phyloP scores from a whole-genome alignment of 2,329 filamentous ascomycete genomes.

The Lachnum nothofagi region DNA sequence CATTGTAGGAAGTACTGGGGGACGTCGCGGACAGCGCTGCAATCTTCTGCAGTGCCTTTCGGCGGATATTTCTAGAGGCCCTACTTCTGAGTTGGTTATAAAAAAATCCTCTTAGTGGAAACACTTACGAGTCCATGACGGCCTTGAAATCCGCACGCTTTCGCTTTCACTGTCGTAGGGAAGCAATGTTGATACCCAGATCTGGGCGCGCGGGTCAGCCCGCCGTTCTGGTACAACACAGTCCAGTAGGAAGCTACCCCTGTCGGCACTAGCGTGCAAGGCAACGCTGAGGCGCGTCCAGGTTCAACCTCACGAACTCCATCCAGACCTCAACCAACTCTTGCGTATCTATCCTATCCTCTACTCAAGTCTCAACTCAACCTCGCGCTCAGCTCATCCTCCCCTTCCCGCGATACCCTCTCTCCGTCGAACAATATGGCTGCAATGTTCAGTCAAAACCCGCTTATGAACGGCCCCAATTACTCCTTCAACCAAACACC shows the following conservation, averaged over 20 bases:
- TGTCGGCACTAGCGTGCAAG: constrained; percentile 26
- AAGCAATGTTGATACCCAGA: no score
- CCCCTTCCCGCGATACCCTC: neutral
- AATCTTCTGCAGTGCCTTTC: constrained; percentile 60
- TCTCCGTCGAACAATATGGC: constrained; percentile 43
- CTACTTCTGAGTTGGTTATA: constrained; percentile 20
- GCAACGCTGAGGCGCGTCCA: constrained; percentile 26
- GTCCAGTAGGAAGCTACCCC: constrained; percentile 32
- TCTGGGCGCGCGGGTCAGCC: no score
- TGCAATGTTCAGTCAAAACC: constrained; percentile 67
- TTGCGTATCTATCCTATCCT: constrained; percentile 1
- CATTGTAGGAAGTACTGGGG: constrained; percentile 50
- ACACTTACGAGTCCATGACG: constrained; percentile 24
- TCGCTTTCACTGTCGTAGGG: neutral
- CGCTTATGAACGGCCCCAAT: constrained; percentile 62
- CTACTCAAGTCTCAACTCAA: no score
- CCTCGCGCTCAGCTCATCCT: constrained; percentile 1
- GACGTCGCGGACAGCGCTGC: constrained; percentile 56
- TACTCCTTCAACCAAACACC: constrained; percentile 63
- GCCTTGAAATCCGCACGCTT: neutral
- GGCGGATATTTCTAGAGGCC: constrained; percentile 51
- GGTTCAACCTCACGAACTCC: constrained; percentile 15
- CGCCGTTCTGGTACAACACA: no score
- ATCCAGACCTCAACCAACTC: constrained; percentile 7
- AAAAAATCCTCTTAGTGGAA: neutral